A percentile compares a stretch with the other conserved stretches of the same genome.
Conservation (phyloP, 1,139 yeast species). For the Debaryomyces subglobosus region DNA sequence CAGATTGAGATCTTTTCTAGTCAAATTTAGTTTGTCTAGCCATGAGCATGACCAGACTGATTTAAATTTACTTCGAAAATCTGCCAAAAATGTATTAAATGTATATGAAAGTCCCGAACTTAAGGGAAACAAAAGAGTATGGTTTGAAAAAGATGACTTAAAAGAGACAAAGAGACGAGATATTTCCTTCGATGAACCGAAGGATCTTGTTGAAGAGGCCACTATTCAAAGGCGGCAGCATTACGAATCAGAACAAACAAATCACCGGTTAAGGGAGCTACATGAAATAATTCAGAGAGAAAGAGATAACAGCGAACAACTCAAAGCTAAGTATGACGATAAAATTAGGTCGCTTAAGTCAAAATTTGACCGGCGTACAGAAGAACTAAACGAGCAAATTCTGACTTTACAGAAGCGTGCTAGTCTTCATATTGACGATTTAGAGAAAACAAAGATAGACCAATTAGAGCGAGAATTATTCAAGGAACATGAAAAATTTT, state of each 20-base stretch:
- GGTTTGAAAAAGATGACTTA: constrained; percentile 10
- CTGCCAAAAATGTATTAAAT: constrained; percentile 18
- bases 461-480: constrained; percentile 11
- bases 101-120: constrained; percentile 11
- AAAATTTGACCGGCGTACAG: constrained; percentile 5
- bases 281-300: not conserved
- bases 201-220: not conserved
- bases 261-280: not conserved
- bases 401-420: constrained; percentile 6
- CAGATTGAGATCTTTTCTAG: constrained; percentile 16
- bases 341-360: constrained; percentile 8
- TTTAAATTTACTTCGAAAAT: constrained; percentile 14
- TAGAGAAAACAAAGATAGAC: constrained; percentile 9
- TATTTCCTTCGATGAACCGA: not conserved
- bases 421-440: not conserved
- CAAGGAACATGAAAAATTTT: constrained; percentile 12
- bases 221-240: not conserved
- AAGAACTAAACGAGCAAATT: constrained; percentile 8
- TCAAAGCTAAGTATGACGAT: constrained; percentile 4
- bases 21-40: constrained; percentile 14
- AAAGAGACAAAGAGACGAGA: not conserved
- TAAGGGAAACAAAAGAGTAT: constrained; percentile 11
- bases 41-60: constrained; percentile 14
- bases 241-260: constrained; percentile 2
- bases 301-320: not conserved